phyloP scores from a whole-genome alignment of 2,329 filamentous ascomycete species.

The Pseudogymnoascus sp. region DNA sequence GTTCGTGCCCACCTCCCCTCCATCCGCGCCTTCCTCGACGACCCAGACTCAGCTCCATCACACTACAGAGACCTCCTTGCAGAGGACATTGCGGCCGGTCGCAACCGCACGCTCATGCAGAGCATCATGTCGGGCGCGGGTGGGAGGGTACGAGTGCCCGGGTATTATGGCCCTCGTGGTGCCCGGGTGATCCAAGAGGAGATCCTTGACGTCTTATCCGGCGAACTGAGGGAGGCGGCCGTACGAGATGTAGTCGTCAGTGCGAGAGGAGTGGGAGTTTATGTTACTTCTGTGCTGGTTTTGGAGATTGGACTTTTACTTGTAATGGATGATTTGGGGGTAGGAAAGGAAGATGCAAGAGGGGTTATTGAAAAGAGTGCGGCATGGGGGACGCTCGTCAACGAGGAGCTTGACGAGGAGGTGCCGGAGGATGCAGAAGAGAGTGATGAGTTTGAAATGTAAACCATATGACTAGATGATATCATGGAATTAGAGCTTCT shows the following conservation, averaged over 20 bases:
- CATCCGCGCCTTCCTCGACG: constrained; percentile 54
- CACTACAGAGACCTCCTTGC: constrained; percentile 55
- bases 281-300: constrained; percentile 69
- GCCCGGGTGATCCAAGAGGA: constrained; percentile 65
- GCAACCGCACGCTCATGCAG: constrained; percentile 54
- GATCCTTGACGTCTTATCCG: constrained; percentile 55
- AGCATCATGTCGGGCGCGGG: constrained; percentile 43
- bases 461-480: background rate
- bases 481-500: background rate
- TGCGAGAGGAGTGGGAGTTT: constrained; percentile 59
- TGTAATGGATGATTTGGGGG: constrained; percentile 53
- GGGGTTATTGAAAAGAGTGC: constrained; percentile 25
- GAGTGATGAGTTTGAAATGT: constrained; percentile 24
- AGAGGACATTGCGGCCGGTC: constrained; percentile 49
- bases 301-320: constrained; percentile 57
- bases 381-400: constrained; percentile 24
- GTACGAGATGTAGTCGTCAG: constrained; percentile 60
- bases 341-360: constrained; percentile 36
- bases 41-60: constrained; percentile 37
- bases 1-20: constrained; percentile 49
- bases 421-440: constrained; percentile 50
- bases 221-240: constrained; percentile 54
- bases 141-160: constrained; percentile 40
- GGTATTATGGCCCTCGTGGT: constrained; percentile 78
- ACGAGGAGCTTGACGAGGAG: constrained; percentile 50